These are phyloP conservation scores for Arachis stenosperma DNA, from an alignment of 306 rosid species.

Conservation along the genomic window DNA sequence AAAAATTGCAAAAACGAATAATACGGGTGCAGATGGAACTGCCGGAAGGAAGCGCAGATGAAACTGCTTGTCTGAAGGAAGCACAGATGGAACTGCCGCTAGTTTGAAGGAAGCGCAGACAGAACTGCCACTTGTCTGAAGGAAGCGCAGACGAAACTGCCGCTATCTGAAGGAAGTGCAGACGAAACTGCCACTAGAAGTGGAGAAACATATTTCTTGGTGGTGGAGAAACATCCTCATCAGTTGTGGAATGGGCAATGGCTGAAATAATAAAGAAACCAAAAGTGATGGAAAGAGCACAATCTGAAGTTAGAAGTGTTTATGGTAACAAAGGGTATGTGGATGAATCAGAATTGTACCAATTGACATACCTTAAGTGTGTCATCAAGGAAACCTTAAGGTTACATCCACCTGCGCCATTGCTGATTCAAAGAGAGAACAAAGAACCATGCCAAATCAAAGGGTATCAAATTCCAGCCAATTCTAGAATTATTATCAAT, in stretches of 20 bases:
- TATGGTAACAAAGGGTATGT: slow-evolving; percentile 17
- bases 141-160: too few species aligned
- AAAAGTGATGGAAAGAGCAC: slow-evolving; percentile 45
- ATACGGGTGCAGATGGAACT: too few species aligned
- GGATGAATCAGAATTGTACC: slow-evolving; percentile 33
- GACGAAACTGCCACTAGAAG: too few species aligned
- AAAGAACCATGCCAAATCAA: slow-evolving; percentile 33
- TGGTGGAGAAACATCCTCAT: slow-evolving; percentile 47
- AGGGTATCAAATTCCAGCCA: slow-evolving; percentile 32
- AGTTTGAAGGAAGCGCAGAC: too few species aligned
- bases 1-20: too few species aligned
- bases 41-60: too few species aligned
- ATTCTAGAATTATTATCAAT: slow-evolving; percentile 17
- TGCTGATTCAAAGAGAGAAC: slow-evolving; percentile 37
- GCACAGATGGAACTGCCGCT: too few species aligned
- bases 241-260: slow-evolving; percentile 44
- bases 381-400: slow-evolving; percentile 47
- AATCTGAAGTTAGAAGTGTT: slow-evolving; percentile 44
- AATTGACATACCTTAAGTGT: slow-evolving; percentile 29
- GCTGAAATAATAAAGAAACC: slow-evolving; percentile 52
- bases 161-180: too few species aligned
- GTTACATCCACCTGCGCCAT: slow-evolving; percentile 35
- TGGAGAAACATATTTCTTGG: not conserved
- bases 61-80: too few species aligned
- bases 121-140: too few species aligned